A percentile compares a stretch with the other conserved stretches of the same genome.
phyloP scores from a whole-genome alignment of 1,284 basidiomycete species.

The Apiotrichum siamense region DNA sequence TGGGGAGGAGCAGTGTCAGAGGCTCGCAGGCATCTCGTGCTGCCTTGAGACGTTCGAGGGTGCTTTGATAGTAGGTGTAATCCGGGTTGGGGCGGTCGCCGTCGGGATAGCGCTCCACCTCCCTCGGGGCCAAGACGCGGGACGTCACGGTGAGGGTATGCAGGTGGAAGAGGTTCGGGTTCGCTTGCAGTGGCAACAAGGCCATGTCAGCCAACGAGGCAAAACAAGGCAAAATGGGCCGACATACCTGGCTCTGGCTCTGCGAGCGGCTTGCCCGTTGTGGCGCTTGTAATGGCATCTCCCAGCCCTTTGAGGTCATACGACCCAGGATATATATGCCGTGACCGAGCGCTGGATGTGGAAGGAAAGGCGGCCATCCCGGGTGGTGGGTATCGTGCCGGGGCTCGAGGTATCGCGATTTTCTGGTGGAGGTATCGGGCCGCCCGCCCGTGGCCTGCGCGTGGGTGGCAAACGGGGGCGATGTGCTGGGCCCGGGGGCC shows the following conservation, averaged over 20 bases:
- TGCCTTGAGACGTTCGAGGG: background rate
- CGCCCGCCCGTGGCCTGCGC: no score
- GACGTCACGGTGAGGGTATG: conserved; percentile 33
- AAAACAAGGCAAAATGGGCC: no score
- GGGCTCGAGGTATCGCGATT: no score
- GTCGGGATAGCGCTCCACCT: background rate
- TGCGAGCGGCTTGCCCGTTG: background rate
- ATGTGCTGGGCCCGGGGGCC: no score
- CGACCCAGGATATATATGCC: no score
- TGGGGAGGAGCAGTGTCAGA: conserved; percentile 1
- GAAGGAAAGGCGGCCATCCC: background rate
- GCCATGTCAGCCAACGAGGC: background rate
- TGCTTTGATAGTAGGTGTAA: background rate
- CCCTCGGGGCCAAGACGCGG: conserved; percentile 12
- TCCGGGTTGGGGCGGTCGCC: conserved; percentile 6
- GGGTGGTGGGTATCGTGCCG: background rate
- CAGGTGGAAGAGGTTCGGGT: conserved; percentile 22
- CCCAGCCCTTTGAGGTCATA: background rate
- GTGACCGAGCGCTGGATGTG: background rate
- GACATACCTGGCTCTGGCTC: background rate
- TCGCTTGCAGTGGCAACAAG: background rate
- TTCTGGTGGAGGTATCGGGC: no score
- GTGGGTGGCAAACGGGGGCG: no score
- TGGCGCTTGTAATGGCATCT: background rate
- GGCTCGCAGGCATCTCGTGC: conserved; percentile 4